Percentiles rank a stretch among this genome's conserved stretches.
Conservation (phyloP, 306 rosid species). For the Vicia sativa region DNA sequence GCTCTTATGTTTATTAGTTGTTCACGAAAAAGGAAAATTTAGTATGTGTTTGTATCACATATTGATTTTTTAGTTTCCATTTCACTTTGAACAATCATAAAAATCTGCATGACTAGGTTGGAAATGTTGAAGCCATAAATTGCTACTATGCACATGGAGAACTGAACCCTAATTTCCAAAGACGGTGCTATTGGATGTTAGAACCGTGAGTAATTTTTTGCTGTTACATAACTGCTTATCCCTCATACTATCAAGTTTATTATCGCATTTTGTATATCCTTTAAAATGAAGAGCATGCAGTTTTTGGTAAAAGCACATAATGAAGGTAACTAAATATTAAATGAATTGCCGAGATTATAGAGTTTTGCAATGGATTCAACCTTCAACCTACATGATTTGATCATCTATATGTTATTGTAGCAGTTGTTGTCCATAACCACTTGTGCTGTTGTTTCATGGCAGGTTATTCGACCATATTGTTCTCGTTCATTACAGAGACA, state of each 20-base stretch:
- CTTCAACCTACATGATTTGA: conserved; percentile 4
- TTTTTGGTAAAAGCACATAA: conserved; percentile 19
- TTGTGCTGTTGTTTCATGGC: conserved; percentile 46
- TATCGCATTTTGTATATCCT: conserved; percentile 25
- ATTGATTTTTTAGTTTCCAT: neutral
- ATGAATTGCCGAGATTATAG: conserved; percentile 22
- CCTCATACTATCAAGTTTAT: conserved; percentile 19
- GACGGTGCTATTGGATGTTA: conserved; percentile 97
- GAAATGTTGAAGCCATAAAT: conserved; percentile 85
- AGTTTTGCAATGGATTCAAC: conserved; percentile 19
- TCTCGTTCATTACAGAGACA: conserved; percentile 88
- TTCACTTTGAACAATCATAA: conserved; percentile 35
- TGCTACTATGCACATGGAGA: conserved; percentile 99
- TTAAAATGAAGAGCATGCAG: conserved; percentile 25
- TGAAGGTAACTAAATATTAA: conserved; percentile 28
- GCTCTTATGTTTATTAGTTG: conserved; percentile 16
- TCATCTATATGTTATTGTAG: conserved; percentile 22
- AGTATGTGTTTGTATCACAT: neutral
- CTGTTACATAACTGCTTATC: conserved; percentile 18
- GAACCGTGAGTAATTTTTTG: conserved; percentile 70
- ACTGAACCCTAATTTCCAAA: conserved; percentile 78
- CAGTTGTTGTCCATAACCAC: conserved; percentile 20
- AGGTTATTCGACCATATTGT: conserved; percentile 85
- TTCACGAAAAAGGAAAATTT: no score
- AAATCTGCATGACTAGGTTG: conserved; percentile 68